A percentile compares a stretch with the other conserved stretches of the same genome.
These are phyloP conservation scores for Lophiotrema nucula DNA, from an alignment of 495 filamentous ascomycete genomes.

Conservation along the genomic window DNA sequence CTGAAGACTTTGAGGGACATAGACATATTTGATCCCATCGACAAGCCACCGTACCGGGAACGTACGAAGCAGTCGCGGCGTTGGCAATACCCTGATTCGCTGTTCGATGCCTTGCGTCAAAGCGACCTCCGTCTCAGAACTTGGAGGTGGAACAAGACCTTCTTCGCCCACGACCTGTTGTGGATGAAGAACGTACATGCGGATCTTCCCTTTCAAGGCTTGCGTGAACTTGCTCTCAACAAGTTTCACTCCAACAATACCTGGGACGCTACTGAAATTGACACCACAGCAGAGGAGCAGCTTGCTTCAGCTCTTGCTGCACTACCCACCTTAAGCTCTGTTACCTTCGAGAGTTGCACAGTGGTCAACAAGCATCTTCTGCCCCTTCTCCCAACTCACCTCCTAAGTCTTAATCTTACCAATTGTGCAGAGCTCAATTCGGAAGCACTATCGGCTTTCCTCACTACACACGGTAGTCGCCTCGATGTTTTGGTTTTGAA, in stretches of 20 bases:
- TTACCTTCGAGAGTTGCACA: constrained; percentile 67
- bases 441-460: constrained; percentile 56
- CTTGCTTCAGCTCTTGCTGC: constrained; percentile 57
- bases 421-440: constrained; percentile 71
- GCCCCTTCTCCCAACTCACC: constrained; percentile 57
- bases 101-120: constrained; percentile 58
- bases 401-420: constrained; percentile 65
- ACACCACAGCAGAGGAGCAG: constrained; percentile 40
- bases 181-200: constrained; percentile 56
- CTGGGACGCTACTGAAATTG: constrained; percentile 29
- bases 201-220: constrained; percentile 55
- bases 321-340: constrained; percentile 59
- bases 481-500: constrained; percentile 65
- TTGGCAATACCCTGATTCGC: constrained; percentile 60
- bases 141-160: constrained; percentile 79
- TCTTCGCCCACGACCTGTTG: constrained; percentile 49
- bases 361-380: constrained; percentile 62
- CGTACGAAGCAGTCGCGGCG: constrained; percentile 45
- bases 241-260: constrained; percentile 51
- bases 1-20: constrained; percentile 53
- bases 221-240: constrained; percentile 62
- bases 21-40: constrained; percentile 54
- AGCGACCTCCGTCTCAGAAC: constrained; percentile 53
- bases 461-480: constrained; percentile 59
- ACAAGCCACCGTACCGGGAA: constrained; percentile 56